phyloP scores from a whole-genome alignment of 768 basidiomycete species.

The Phaffia australis region DNA sequence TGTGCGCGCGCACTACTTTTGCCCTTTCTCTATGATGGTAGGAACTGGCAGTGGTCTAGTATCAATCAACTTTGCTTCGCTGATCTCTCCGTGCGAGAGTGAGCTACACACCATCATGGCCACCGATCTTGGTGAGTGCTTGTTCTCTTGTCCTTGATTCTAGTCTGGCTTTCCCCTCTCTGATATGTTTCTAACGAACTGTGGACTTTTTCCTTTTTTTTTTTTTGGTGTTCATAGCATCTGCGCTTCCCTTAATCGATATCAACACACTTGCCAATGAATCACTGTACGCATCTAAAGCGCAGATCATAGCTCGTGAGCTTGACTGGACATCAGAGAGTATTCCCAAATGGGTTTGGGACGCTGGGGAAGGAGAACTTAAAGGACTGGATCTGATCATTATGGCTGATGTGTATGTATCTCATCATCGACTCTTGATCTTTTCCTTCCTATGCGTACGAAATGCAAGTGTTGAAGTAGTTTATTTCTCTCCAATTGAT shows the following conservation, averaged over 20 bases:
- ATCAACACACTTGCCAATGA: slow-evolving; percentile 4
- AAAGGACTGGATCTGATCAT: slow-evolving; percentile 11
- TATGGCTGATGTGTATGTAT: slow-evolving; percentile 14
- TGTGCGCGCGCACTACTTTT: too few species aligned
- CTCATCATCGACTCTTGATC: too few species aligned
- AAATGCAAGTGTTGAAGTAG: too few species aligned
- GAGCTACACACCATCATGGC: slow-evolving; percentile 42
- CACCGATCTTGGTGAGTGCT: slow-evolving; percentile 60
- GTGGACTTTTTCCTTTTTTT: too few species aligned
- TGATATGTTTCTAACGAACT: too few species aligned
- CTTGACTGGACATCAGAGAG: slow-evolving; percentile 6
- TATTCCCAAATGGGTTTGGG: slow-evolving; percentile 11
- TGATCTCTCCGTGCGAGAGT: slow-evolving; percentile 40
- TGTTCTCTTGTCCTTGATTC: background rate
- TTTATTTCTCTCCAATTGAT: too few species aligned
- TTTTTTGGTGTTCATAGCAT: slow-evolving; percentile 7
- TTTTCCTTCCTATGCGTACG: too few species aligned
- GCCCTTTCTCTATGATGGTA: slow-evolving; percentile 30
- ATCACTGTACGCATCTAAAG: background rate
- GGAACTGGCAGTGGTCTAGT: slow-evolving; percentile 81
- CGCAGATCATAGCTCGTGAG: slow-evolving; percentile 9
- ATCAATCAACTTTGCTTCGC: slow-evolving; percentile 52
- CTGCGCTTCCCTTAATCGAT: slow-evolving; percentile 14
- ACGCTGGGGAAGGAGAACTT: background rate
- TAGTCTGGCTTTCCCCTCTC: background rate